Evolutionary conservation across 2,329 filamentous ascomycete genomes (phyloP).

Genomic region (Pseudocercospora macadamiae): DNA sequence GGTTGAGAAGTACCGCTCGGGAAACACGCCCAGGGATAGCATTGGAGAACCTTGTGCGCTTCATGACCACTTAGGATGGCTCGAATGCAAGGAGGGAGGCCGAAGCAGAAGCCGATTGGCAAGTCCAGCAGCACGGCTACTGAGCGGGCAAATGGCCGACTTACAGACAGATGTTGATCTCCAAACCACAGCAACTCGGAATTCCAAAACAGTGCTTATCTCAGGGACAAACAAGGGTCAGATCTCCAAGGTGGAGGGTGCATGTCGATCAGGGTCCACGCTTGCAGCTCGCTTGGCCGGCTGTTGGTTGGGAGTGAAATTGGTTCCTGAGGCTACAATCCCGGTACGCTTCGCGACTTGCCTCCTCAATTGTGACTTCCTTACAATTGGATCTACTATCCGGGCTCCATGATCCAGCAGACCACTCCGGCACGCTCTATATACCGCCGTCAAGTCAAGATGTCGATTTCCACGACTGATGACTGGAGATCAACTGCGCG

Average conservation of each 20-base stretch:
- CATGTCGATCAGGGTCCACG: neutral
- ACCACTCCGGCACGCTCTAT: too few species aligned
- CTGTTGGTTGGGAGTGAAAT: too few species aligned
- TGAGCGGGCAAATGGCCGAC: neutral
- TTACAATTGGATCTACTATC: too few species aligned
- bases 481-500: too few species aligned
- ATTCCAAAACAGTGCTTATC: constrained; percentile 6
- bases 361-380: too few species aligned
- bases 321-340: too few species aligned
- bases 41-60: neutral
- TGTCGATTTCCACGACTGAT: too few species aligned
- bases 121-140: neutral
- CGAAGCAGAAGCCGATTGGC: neutral
- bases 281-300: too few species aligned
- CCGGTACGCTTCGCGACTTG: too few species aligned
- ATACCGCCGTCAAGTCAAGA: too few species aligned
- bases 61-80: neutral
- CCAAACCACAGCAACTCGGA: neutral
- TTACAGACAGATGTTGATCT: neutral
- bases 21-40: neutral
- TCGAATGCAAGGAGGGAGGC: neutral
- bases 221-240: neutral
- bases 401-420: too few species aligned
- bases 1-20: neutral
- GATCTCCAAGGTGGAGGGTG: neutral